Conservation (phyloP, 441 rosid species). For the Brassica balearica region DNA sequence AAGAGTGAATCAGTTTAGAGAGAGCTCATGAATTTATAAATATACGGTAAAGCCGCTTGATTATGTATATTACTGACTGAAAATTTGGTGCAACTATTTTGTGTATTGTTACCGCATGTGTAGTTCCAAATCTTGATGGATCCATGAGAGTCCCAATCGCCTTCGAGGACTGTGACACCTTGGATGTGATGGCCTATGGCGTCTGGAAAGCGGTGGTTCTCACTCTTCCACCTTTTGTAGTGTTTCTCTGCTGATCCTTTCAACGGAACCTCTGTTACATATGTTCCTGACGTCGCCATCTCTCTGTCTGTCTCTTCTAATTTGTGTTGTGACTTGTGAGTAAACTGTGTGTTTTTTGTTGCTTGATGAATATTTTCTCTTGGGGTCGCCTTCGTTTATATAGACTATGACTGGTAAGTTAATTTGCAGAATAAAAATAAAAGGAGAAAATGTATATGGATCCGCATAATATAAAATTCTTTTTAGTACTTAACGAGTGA, state of each 20-base stretch:
- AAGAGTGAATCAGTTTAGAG: background rate
- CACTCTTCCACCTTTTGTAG: conserved; percentile 38
- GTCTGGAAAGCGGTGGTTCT: conserved; percentile 45
- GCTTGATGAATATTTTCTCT: conserved; percentile 16
- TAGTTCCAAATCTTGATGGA: conserved; percentile 45
- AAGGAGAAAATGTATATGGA: background rate
- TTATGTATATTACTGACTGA: background rate
- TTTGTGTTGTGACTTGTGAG: conserved; percentile 15
- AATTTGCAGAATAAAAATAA: background rate
- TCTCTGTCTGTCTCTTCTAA: background rate
- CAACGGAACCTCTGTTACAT: conserved; percentile 44
- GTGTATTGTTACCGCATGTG: conserved; percentile 33
- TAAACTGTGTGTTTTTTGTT: conserved; percentile 1
- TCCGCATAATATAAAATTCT: background rate
- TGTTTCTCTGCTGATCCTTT: conserved; percentile 48
- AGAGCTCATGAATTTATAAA: background rate
- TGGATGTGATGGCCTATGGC: conserved; percentile 42
- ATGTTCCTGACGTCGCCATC: conserved; percentile 47
- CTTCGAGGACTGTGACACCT: conserved; percentile 44
- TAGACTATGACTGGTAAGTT: conserved; percentile 18
- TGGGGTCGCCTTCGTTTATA: conserved; percentile 24
- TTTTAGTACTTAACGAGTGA: background rate
- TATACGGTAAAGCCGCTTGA: background rate
- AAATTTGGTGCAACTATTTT: background rate
- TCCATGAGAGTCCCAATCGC: conserved; percentile 47